These are phyloP conservation scores for Boletus sensibilis DNA, from an alignment of 768 basidiomycete species.

Conservation along the genomic window DNA sequence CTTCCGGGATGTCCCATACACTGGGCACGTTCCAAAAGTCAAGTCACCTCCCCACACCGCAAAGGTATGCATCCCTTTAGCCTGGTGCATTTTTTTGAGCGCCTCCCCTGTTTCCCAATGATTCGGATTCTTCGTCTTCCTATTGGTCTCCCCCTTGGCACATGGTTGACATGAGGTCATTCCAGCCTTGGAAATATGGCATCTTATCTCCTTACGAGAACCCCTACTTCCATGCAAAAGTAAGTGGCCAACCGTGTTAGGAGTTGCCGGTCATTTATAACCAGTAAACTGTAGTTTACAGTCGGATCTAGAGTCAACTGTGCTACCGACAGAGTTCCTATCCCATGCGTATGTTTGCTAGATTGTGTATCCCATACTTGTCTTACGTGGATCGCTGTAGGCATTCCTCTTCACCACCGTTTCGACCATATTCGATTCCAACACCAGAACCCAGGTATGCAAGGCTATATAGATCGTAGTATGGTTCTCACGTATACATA, in stretches of 20 bases:
- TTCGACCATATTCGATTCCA: slow-evolving; percentile 25
- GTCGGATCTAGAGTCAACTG: slow-evolving; percentile 6
- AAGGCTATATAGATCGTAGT: neutral
- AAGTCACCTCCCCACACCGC: slow-evolving; percentile 32
- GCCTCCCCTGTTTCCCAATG: neutral
- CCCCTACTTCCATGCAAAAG: slow-evolving; percentile 15
- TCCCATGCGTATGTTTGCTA: slow-evolving; percentile 20
- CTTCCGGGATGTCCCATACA: slow-evolving; percentile 2
- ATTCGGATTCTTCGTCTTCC: neutral
- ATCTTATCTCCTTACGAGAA: slow-evolving; percentile 29
- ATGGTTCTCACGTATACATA: slow-evolving; percentile 12
- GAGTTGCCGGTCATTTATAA: neutral
- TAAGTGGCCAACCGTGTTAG: slow-evolving; percentile 11
- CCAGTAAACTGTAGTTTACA: slow-evolving; percentile 1
- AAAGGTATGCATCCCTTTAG: slow-evolving; percentile 21
- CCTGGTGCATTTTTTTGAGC: neutral
- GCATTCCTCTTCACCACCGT: slow-evolving; percentile 16
- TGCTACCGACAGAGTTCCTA: slow-evolving; percentile 27
- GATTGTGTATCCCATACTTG: neutral
- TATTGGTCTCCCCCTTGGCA: neutral
- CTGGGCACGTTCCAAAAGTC: slow-evolving; percentile 14
- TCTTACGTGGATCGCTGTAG: slow-evolving; percentile 11
- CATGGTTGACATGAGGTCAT: slow-evolving; percentile 13
- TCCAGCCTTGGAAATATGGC: slow-evolving; percentile 35
- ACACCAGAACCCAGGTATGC: slow-evolving; percentile 35